phyloP scores from a whole-genome alignment of 2,329 filamentous ascomycete genomes.

The Cercospora nicotianae region DNA sequence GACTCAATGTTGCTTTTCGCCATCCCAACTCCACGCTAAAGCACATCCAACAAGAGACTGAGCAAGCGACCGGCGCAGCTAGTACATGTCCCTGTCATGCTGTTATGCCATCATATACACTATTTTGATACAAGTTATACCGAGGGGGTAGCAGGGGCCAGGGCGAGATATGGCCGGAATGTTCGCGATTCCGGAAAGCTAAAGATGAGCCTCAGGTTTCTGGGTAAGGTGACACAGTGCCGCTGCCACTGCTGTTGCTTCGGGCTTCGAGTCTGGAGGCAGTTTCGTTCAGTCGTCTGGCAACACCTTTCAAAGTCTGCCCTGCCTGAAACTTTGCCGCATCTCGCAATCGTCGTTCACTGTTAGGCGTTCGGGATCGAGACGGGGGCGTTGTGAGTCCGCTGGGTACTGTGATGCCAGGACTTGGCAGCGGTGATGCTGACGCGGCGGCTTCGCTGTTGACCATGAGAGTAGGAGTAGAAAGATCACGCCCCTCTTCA shows the following conservation, averaged over 20 bases:
- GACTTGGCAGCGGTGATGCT: constrained; percentile 14
- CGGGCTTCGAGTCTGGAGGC: constrained; percentile 23
- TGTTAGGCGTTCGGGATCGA: constrained; percentile 20
- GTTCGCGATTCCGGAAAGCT: background rate
- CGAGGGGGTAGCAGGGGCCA: background rate
- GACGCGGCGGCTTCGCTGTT: constrained; percentile 4
- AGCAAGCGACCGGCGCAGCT: constrained; percentile 11
- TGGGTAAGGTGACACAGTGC: constrained; percentile 23
- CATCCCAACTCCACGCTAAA: constrained; percentile 13
- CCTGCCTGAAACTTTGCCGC: constrained; percentile 24
- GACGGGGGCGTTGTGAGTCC: constrained; percentile 18
- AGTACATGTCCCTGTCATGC: constrained; percentile 4
- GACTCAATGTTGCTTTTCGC: constrained; percentile 7
- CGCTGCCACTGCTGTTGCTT: constrained; percentile 3
- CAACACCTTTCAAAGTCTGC: constrained; percentile 24
- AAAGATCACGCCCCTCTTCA: constrained; percentile 14
- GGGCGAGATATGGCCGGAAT: background rate
- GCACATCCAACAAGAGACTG: background rate
- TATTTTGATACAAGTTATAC: constrained; percentile 11
- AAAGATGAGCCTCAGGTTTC: constrained; percentile 14
- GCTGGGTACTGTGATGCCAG: constrained; percentile 10
- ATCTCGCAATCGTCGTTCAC: constrained; percentile 25
- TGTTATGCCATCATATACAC: constrained; percentile 13
- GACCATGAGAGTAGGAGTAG: constrained; percentile 14
- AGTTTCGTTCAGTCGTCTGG: constrained; percentile 23